These are phyloP conservation scores for Flaveria brownii DNA, from an alignment of 129 eudicot species.

Conservation along the genomic window DNA sequence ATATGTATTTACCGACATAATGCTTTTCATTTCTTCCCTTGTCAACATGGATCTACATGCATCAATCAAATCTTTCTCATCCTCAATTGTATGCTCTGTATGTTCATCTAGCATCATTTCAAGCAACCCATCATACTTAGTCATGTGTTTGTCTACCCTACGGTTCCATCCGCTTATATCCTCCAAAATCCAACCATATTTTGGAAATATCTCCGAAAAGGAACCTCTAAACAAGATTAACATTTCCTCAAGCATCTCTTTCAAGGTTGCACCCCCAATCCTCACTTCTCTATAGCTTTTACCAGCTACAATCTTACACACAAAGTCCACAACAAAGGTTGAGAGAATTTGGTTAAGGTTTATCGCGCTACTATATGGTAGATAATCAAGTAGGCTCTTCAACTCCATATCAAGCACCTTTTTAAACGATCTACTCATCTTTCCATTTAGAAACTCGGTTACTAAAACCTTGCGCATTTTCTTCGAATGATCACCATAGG, in stretches of 20 bases:
- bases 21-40: background rate
- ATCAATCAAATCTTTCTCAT: constrained; percentile 12
- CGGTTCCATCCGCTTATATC: background rate
- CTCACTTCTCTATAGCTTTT: background rate
- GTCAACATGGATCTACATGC: background rate
- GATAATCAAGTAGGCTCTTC: background rate
- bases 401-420: background rate
- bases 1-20: background rate
- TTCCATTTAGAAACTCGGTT: background rate
- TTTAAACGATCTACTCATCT: background rate
- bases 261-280: background rate
- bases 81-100: background rate
- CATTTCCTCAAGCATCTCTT: background rate
- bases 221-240: background rate
- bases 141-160: background rate
- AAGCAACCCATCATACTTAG: background rate
- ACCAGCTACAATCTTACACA: background rate
- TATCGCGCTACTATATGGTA: background rate
- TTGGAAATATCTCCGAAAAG: background rate
- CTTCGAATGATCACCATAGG: background rate
- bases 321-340: background rate
- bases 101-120: constrained; percentile 3
- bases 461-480: constrained; percentile 2
- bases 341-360: background rate
- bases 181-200: constrained; percentile 8